Evolutionary conservation across 768 basidiomycete genomes (phyloP), one percentile per base, ranked within the genome.

Genomic region (Thelephora aurantiotincta): DNA sequence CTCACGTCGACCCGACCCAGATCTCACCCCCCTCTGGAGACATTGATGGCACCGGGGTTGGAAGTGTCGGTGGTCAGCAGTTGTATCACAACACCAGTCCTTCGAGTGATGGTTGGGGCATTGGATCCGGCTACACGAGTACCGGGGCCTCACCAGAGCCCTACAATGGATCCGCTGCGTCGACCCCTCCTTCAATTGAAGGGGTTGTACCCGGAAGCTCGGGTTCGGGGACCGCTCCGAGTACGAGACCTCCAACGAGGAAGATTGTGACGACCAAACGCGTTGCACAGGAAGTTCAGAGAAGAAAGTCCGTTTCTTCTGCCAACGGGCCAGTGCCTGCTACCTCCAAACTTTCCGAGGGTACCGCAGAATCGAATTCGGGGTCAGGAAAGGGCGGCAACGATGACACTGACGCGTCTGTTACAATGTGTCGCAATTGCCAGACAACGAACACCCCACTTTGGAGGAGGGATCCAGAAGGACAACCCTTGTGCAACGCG

Each of bases 361-460:
- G 75, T 60, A 83, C 83, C 22, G 81, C 84, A 2, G 84, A 85
- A 54, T 58, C 73, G 35, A 59, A 59, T n/a, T 58, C 57, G 35
- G 57, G 60, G 46, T 60, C 57, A 54, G 51, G 56, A 44, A 72
- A 69, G 53, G 68, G 67, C 20, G 67, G 61, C 37, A 69, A 69
- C 43, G 87, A 82, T 51, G 82, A 84, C 48, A 76, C 72, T 45
- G 85, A 87, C 42, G 71, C 74, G 49, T 60, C 77, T 6, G 88
- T 82, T 7, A 96, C 90, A 1, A 68, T 86, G 23, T 97, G 93
- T 62, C 90, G 87, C 5, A 97, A 97, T 59, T 97, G 93, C 63
- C 82, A 87, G 56, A 97, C 93, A 48, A 93, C 88, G 11, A 96
- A 91, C 59, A 97, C 93, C 35, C 90, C 90, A 7, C 66, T 94